These are phyloP conservation scores for Lachancea lanzarotensis DNA, from an alignment of 805 yeast species.

Conservation along the genomic window DNA sequence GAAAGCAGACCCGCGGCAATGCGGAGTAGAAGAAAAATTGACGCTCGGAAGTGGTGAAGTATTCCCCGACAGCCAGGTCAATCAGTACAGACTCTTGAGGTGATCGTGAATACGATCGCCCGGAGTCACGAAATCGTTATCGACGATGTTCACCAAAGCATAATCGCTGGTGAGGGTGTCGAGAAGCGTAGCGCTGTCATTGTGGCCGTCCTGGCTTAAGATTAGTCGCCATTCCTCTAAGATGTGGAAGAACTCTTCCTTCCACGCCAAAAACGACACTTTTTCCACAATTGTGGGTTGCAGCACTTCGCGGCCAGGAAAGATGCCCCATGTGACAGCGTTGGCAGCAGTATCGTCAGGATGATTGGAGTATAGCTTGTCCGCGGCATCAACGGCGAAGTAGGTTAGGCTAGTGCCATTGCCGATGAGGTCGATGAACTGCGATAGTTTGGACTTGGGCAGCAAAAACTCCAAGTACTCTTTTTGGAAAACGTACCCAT, in stretches of 20 bases:
- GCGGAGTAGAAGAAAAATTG: too few relatives aligned
- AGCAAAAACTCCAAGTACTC: slow-evolving; percentile 84
- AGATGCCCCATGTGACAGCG: slow-evolving; percentile 98
- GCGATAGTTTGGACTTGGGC: slow-evolving; percentile 41
- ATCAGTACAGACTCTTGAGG: slow-evolving; percentile 28
- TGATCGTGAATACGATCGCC: slow-evolving; percentile 52
- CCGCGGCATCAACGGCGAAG: slow-evolving; percentile 63
- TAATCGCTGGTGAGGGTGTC: slow-evolving; percentile 43
- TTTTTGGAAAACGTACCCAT: slow-evolving; percentile 91
- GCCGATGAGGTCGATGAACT: slow-evolving; percentile 41
- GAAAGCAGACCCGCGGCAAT: slow-evolving; percentile 5
- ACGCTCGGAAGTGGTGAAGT: too few relatives aligned
- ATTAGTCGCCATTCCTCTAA: slow-evolving; percentile 71
- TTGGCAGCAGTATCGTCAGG: slow-evolving; percentile 66
- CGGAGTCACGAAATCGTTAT: slow-evolving; percentile 63
- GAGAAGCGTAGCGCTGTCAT: slow-evolving; percentile 23
- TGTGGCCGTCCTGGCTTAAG: slow-evolving; percentile 35
- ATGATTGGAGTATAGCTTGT: slow-evolving; percentile 59
- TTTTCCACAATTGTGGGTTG: slow-evolving; percentile 96
- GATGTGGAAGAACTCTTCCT: slow-evolving; percentile 85
- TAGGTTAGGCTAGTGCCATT: slow-evolving; percentile 54
- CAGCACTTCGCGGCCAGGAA: slow-evolving; percentile 89
- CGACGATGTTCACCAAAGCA: slow-evolving; percentile 81
- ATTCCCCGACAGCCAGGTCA: too few relatives aligned
- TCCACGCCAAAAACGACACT: slow-evolving; percentile 92